Percentiles rank a stretch among this genome's conserved stretches.
Conservation (phyloP, 1,139 yeast genomes). For the Fermentozyma sake region DNA sequence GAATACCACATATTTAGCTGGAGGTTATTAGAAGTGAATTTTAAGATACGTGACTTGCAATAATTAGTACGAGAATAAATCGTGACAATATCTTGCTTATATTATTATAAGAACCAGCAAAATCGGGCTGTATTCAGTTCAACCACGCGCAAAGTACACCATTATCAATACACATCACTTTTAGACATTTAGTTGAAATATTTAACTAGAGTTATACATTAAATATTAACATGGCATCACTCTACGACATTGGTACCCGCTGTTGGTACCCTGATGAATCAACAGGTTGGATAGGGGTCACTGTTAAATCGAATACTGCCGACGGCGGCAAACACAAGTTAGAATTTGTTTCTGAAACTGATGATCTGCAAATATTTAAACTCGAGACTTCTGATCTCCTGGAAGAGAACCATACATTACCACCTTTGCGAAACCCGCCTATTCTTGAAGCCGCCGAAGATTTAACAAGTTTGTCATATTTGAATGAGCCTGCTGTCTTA, state of each 20-base stretch:
- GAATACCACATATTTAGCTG: too few relatives aligned
- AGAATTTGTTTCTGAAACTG: constrained; percentile 60
- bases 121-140: too few relatives aligned
- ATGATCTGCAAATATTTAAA: constrained; percentile 43
- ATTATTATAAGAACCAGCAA: too few relatives aligned
- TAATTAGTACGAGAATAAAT: too few relatives aligned
- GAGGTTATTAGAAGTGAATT: too few relatives aligned
- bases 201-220: too few relatives aligned
- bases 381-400: constrained; percentile 48
- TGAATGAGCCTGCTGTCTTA: constrained; percentile 94
- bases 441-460: constrained; percentile 93
- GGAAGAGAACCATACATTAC: constrained; percentile 55
- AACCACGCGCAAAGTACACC: too few relatives aligned
- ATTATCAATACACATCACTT: too few relatives aligned
- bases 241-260: constrained; percentile 50
- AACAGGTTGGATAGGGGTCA: constrained; percentile 91
- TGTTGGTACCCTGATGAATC: constrained; percentile 94
- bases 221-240: constrained; percentile 22
- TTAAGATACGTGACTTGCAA: too few relatives aligned
- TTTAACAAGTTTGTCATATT: constrained; percentile 82
- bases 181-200: too few relatives aligned
- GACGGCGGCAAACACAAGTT: constrained; percentile 50
- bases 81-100: too few relatives aligned
- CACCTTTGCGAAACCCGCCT: constrained; percentile 90
- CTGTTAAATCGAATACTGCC: constrained; percentile 53